A percentile compares a stretch with the other conserved stretches of the same genome.
These are phyloP conservation scores for Pleodorina starrii DNA, from an alignment of 139 green algal species.

Conservation along the genomic window DNA sequence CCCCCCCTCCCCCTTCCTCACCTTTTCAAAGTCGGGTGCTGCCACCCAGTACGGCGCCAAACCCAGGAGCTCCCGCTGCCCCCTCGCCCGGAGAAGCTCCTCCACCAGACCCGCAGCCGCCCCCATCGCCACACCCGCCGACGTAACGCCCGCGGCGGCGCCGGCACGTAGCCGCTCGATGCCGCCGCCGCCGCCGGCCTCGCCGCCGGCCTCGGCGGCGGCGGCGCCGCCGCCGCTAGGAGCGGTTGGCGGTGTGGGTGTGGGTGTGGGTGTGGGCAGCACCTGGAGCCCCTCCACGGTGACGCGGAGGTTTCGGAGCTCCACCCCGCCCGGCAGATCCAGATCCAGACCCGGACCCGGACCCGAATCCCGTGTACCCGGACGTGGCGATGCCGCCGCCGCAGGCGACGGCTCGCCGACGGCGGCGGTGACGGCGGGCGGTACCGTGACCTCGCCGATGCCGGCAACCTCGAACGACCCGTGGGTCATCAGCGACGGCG, in stretches of 20 bases:
- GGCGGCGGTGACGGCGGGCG: background rate
- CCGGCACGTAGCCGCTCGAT: background rate
- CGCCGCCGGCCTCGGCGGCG: background rate
- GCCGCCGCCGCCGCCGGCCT: background rate
- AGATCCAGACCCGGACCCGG: background rate
- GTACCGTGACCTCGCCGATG: background rate
- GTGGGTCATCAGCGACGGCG: background rate
- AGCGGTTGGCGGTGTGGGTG: background rate
- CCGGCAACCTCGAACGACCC: background rate
- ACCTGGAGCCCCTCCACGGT: background rate
- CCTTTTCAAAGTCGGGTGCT: slow-evolving; percentile 27
- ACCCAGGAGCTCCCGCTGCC: background rate
- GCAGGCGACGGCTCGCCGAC: background rate
- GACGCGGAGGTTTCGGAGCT: background rate
- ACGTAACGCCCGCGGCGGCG: background rate
- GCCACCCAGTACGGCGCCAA: slow-evolving; percentile 14
- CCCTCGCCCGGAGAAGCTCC: background rate
- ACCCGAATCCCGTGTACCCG: background rate
- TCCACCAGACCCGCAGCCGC: background rate
- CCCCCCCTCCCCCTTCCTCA: no score
- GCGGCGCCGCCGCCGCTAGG: no score
- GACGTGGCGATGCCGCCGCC: background rate
- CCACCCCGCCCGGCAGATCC: background rate
- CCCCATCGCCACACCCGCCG: background rate
- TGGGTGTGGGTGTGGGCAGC: background rate